A percentile compares a stretch with the other conserved stretches of the same genome.
Evolutionary conservation across 768 basidiomycete genomes (phyloP).

Genomic region (Butyriboletus loyo): DNA sequence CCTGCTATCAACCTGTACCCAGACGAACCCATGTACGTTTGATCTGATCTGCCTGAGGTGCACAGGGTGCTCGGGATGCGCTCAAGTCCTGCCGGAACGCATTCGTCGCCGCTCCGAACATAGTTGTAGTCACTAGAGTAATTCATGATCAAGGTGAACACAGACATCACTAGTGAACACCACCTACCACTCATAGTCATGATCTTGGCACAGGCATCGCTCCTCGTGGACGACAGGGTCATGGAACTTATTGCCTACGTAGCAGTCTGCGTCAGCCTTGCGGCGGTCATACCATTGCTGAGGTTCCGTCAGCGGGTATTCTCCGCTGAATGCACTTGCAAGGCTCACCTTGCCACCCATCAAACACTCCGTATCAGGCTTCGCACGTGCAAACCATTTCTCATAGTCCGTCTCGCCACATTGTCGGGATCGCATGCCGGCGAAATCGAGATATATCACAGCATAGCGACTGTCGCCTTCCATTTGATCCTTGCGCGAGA

Average conservation of each 20-base stretch:
- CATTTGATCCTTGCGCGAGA: slow-evolving; percentile 57
- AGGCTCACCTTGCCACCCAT: slow-evolving; percentile 89
- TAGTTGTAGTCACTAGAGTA: slow-evolving; percentile 81
- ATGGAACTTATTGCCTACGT: slow-evolving; percentile 83
- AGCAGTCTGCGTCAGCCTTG: slow-evolving; percentile 81
- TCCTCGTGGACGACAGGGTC: slow-evolving; percentile 87
- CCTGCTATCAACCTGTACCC: slow-evolving; percentile 93
- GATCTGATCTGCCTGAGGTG: slow-evolving; percentile 41
- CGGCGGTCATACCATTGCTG: slow-evolving; percentile 94
- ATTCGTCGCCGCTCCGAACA: slow-evolving; percentile 67
- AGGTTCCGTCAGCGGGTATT: not conserved
- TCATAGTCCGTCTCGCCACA: slow-evolving; percentile 77
- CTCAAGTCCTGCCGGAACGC: slow-evolving; percentile 86
- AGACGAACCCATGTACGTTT: slow-evolving; percentile 81
- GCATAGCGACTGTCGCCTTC: slow-evolving; percentile 59
- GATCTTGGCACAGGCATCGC: slow-evolving; percentile 75
- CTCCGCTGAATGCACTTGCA: not conserved
- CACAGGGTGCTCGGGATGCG: slow-evolving; percentile 79
- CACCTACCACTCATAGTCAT: slow-evolving; percentile 90
- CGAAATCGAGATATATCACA: slow-evolving; percentile 81
- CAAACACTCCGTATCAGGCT: slow-evolving; percentile 67
- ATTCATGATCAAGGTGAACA: not conserved
- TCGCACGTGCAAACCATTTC: slow-evolving; percentile 77
- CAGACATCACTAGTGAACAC: slow-evolving; percentile 11
- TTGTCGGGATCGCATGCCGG: slow-evolving; percentile 59